These are phyloP conservation scores for Pulveroboletus ravenelii DNA, from an alignment of 768 basidiomycete genomes.

Conservation along the genomic window DNA sequence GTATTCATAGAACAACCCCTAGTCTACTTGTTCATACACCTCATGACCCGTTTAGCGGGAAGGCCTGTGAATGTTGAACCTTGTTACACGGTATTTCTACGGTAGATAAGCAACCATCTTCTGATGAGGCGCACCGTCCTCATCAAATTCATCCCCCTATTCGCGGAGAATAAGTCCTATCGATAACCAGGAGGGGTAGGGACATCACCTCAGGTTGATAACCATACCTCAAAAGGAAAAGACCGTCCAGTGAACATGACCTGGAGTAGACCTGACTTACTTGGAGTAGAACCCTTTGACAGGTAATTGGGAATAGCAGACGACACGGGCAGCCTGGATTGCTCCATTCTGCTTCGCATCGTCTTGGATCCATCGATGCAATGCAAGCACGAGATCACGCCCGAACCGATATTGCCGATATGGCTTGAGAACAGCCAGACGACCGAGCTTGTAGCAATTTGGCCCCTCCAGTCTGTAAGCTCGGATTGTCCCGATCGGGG, in stretches of 20 bases:
- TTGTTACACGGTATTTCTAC: conserved; percentile 24
- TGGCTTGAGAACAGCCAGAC: conserved; percentile 62
- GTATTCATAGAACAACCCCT: conserved; percentile 38
- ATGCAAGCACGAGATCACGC: conserved; percentile 53
- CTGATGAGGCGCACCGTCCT: conserved; percentile 83
- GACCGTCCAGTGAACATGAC: conserved; percentile 8
- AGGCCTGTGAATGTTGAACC: conserved; percentile 16
- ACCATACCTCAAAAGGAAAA: conserved; percentile 50
- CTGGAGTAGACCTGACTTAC: conserved; percentile 36
- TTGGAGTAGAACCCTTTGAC: conserved; percentile 72
- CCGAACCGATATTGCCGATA: conserved; percentile 66
- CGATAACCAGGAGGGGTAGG: conserved; percentile 13
- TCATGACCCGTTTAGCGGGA: conserved; percentile 14
- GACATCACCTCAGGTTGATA: conserved; percentile 59
- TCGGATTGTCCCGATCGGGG: conserved; percentile 71
- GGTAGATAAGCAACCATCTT: conserved; percentile 63
- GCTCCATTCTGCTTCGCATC: conserved; percentile 30
- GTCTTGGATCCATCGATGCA: conserved; percentile 55
- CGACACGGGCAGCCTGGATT: conserved; percentile 38
- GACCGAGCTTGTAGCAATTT: conserved; percentile 65
- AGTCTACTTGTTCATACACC: conserved; percentile 34
- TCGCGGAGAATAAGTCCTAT: conserved; percentile 22
- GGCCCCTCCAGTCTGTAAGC: conserved; percentile 34
- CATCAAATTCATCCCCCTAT: conserved; percentile 72
- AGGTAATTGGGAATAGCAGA: conserved; percentile 65